These are phyloP conservation scores for Dillenia suffruticosa DNA, from an alignment of 164 flowering plant genomes.

Conservation along the genomic window DNA sequence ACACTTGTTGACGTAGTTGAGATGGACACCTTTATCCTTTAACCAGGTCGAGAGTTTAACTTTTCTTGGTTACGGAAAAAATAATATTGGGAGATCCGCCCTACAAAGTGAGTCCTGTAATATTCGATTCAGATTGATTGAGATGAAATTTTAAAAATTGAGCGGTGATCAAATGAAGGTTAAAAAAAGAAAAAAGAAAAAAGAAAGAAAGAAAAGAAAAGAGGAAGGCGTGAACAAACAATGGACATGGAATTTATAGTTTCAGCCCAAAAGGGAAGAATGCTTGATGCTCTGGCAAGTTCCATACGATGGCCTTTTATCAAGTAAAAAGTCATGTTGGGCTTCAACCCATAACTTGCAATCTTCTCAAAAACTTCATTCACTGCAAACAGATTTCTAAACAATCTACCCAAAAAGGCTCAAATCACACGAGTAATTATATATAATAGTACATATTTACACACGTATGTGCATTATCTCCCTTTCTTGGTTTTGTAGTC, in stretches of 20 bases:
- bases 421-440: background rate
- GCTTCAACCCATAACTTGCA: constrained; percentile 40
- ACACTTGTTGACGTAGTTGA: no score
- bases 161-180: no score
- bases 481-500: constrained; percentile 14
- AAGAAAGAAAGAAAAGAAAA: no score
- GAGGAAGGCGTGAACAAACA: constrained; percentile 54
- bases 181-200: no score
- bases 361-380: constrained; percentile 63
- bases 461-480: constrained; percentile 14
- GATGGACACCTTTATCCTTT: no score
- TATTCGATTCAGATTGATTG: no score
- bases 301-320: constrained; percentile 27
- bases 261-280: constrained; percentile 44
- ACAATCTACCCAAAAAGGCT: background rate
- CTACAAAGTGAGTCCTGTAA: no score
- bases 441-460: background rate
- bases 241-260: constrained; percentile 33
- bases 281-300: constrained; percentile 23
- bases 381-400: constrained; percentile 18
- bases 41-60: no score
- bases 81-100: no score
- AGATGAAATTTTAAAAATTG: no score
- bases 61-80: no score
- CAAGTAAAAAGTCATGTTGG: constrained; percentile 59